These are phyloP conservation scores for Pezicula carpinea DNA, from an alignment of 2,329 filamentous ascomycete species.

Conservation along the genomic window DNA sequence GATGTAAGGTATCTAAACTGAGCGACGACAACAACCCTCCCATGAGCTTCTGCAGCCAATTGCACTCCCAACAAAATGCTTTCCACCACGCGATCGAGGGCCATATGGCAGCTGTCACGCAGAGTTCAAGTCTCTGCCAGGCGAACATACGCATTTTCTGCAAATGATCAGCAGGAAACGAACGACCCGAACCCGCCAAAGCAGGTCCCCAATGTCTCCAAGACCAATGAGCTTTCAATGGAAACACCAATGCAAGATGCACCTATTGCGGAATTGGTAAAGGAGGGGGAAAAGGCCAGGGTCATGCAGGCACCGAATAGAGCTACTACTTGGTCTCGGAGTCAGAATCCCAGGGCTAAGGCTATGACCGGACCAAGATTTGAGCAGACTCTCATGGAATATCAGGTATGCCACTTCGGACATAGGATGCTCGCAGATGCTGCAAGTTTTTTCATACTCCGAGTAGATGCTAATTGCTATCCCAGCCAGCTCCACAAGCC, in stretches of 20 bases:
- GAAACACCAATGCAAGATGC: conserved; percentile 45
- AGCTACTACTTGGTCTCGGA: conserved; percentile 73
- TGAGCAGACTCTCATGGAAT: conserved; percentile 90
- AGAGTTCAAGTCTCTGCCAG: conserved; percentile 23
- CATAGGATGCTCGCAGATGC: not conserved
- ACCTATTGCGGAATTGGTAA: conserved; percentile 49
- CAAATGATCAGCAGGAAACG: conserved; percentile 43
- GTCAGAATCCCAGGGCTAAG: conserved; percentile 72
- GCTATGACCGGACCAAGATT: conserved; percentile 95
- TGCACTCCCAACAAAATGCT: conserved; percentile 34
- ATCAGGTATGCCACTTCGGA: conserved; percentile 62
- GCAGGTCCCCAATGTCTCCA: conserved; percentile 50
- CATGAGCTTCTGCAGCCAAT: conserved; percentile 13
- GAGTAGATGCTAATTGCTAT: conserved; percentile 25
- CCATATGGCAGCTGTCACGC: conserved; percentile 33
- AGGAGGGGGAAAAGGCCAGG: conserved; percentile 30
- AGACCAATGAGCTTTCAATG: conserved; percentile 53
- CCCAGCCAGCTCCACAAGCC: conserved; percentile 78
- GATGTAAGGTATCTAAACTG: not conserved
- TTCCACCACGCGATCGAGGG: conserved; percentile 35
- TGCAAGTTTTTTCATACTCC: not conserved
- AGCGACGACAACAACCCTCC: conserved; percentile 8
- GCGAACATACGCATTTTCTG: conserved; percentile 30
- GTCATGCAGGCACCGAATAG: conserved; percentile 79
- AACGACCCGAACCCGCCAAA: conserved; percentile 39